A percentile compares a stretch with the other conserved stretches of the same genome.
Evolutionary conservation across 2,329 filamentous ascomycete genomes (phyloP).

Genomic region (Claviceps digitariae): DNA sequence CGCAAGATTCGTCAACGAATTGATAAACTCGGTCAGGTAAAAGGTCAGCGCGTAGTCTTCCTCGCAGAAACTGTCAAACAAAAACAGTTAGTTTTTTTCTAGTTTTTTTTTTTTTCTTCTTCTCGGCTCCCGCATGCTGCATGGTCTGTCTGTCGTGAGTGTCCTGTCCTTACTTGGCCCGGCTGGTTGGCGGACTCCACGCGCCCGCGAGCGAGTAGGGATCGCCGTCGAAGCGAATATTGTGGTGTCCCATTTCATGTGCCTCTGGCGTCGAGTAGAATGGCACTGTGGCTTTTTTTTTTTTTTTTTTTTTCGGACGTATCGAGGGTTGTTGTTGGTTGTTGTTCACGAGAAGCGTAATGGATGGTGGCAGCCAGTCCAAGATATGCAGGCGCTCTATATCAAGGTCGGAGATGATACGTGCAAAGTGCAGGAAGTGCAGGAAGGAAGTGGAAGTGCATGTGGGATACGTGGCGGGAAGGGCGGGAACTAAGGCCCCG

Average conservation of each 20-base stretch:
- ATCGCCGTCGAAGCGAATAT: slow-evolving; percentile 23
- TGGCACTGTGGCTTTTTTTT: too few relatives aligned
- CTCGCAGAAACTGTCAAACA: slow-evolving; percentile 21
- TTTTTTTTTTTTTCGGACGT: too few relatives aligned
- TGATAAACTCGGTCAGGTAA: slow-evolving; percentile 31
- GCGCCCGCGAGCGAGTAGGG: slow-evolving; percentile 18
- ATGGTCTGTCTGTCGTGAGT: neutral
- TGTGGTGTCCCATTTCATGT: slow-evolving; percentile 20
- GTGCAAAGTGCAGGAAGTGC: too few relatives aligned
- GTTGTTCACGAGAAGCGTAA: neutral
- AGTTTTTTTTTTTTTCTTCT: too few relatives aligned
- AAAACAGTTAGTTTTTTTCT: neutral
- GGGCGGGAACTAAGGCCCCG: neutral
- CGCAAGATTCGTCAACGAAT: slow-evolving; percentile 26
- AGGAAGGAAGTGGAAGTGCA: neutral
- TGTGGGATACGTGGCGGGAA: neutral
- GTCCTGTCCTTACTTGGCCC: slow-evolving; percentile 19
- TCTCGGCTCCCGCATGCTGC: too few relatives aligned
- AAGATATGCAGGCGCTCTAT: neutral
- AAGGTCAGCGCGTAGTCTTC: slow-evolving; percentile 35
- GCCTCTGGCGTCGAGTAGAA: neutral
- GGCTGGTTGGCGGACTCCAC: slow-evolving; percentile 27
- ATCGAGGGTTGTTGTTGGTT: neutral
- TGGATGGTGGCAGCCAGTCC: neutral
- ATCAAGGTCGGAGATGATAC: too few relatives aligned